phyloP scores from a whole-genome alignment of 371 early-diverging fungal genomes.

The Apophysomyces trapeziformis region DNA sequence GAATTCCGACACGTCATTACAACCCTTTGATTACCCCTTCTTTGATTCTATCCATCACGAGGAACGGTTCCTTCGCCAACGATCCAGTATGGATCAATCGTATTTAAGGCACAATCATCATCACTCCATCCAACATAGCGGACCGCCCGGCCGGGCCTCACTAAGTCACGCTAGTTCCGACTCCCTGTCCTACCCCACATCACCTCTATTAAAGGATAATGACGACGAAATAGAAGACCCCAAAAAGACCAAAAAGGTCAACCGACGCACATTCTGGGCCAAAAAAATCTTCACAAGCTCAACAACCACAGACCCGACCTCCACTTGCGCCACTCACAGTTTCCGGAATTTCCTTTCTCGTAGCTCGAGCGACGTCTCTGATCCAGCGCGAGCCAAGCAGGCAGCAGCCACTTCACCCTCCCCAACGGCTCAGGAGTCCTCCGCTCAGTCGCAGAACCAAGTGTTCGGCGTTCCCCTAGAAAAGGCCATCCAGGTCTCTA shows the following conservation, averaged over 20 bases:
- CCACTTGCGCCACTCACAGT: not conserved
- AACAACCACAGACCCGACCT: not conserved
- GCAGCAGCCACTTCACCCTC: not conserved
- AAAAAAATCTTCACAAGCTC: conserved; percentile 36
- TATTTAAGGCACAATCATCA: conserved; percentile 10
- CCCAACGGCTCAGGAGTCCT: conserved; percentile 9
- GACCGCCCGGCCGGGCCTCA: not conserved
- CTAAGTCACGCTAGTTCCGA: not conserved
- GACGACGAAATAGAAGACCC: conserved; percentile 16
- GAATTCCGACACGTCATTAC: conserved; percentile 27
- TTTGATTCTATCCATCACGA: not conserved
- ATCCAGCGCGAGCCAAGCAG: not conserved
- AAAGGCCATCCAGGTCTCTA: conserved; percentile 63
- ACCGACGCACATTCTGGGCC: conserved; percentile 32
- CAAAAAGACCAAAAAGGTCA: conserved; percentile 26
- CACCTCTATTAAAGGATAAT: conserved; percentile 9
- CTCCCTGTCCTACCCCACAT: conserved; percentile 3
- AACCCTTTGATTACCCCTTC: conserved; percentile 4
- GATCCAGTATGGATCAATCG: conserved; percentile 15
- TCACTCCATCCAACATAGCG: not conserved
- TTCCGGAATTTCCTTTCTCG: not conserved
- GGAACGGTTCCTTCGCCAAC: conserved; percentile 6
- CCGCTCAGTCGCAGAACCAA: conserved; percentile 39
- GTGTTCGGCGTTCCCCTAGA: conserved; percentile 80
- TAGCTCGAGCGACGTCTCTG: conserved; percentile 4